Conservation (phyloP, 1,284 basidiomycete species). For the Rhodotorula sp. region DNA sequence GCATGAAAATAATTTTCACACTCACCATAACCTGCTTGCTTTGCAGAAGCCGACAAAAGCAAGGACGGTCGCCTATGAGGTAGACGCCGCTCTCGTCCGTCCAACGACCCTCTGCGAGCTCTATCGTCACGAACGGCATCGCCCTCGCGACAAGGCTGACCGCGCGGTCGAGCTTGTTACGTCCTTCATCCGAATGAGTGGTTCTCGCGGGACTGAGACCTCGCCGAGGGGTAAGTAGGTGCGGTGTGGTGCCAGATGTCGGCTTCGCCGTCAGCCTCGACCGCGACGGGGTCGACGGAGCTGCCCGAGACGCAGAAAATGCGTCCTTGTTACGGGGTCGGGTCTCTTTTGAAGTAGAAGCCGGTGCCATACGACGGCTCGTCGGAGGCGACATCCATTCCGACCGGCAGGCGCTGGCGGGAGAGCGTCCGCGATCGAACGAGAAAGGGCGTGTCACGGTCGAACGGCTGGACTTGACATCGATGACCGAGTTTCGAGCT, state of each 20-base stretch:
- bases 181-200: neutral
- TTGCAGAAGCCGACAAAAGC: slow-evolving; percentile 86
- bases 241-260: no score
- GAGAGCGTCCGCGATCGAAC: neutral
- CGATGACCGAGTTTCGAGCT: no score
- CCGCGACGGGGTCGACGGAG: no score
- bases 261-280: no score
- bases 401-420: no score
- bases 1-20: accelerated
- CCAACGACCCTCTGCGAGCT: slow-evolving; percentile 77
- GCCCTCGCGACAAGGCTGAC: slow-evolving; percentile 86
- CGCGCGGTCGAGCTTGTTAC: slow-evolving; percentile 81
- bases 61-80: slow-evolving; percentile 85
- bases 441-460: slow-evolving; percentile 23
- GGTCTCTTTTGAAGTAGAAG: no score
- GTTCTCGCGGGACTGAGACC: neutral
- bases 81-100: slow-evolving; percentile 89
- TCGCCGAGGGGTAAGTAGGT: neutral
- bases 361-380: no score
- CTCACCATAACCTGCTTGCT: slow-evolving; percentile 89
- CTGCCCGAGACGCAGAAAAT: no score
- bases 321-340: no score
- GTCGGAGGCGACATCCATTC: no score
- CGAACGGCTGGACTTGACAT: neutral
- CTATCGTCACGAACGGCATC: slow-evolving; percentile 72